A percentile compares a stretch with the other conserved stretches of the same genome.
Conservation (phyloP, 345 rosid species). For the Gossypium australe region DNA sequence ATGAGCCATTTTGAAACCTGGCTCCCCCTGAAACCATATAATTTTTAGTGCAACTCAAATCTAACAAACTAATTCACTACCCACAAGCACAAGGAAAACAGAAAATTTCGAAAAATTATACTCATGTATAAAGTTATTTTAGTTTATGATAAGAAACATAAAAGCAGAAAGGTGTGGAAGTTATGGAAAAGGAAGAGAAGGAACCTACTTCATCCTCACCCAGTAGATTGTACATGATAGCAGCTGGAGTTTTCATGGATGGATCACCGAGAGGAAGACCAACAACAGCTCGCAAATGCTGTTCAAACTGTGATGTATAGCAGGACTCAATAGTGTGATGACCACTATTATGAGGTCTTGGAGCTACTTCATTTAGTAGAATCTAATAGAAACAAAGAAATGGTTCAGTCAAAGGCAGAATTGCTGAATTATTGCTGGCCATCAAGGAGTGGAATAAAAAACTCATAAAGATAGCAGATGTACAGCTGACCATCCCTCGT, state of each 20-base stretch:
- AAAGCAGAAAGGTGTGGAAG: neutral
- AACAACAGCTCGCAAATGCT: constrained; percentile 83
- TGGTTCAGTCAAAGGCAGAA: constrained; percentile 1
- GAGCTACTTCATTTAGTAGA: constrained; percentile 92
- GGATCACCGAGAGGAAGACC: constrained; percentile 99
- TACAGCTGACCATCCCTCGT: constrained; percentile 74
- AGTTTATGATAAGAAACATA: neutral
- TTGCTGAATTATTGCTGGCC: neutral
- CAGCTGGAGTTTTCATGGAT: constrained; percentile 87
- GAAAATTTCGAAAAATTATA: neutral
- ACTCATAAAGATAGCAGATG: constrained; percentile 2
- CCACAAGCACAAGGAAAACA: neutral
- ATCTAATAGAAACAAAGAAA: constrained; percentile 39
- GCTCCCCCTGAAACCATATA: no score
- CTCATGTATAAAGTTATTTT: neutral
- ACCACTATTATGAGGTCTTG: constrained; percentile 97
- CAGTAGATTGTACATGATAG: constrained; percentile 81
- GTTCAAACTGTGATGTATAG: constrained; percentile 91
- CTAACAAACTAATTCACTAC: no score
- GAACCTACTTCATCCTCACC: constrained; percentile 82
- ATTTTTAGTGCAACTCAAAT: no score
- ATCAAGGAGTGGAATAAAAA: neutral
- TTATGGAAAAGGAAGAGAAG: neutral
- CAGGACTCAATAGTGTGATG: constrained; percentile 96
- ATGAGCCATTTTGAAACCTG: no score